Evolutionary conservation across 2,329 filamentous ascomycete species (phyloP).

Genomic region (Pseudogymnoascus sp.): DNA sequence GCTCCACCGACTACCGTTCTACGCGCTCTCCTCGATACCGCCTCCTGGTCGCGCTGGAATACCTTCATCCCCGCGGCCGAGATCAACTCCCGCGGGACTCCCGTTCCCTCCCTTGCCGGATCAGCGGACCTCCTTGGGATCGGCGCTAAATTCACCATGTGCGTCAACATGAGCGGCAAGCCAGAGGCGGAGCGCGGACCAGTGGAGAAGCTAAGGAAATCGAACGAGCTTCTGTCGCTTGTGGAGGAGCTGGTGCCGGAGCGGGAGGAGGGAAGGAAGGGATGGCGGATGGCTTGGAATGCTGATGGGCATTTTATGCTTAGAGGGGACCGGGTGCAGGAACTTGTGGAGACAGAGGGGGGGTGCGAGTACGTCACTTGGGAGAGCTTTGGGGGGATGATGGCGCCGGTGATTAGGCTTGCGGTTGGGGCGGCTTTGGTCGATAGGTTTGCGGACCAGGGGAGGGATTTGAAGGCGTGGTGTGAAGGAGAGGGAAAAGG

Average conservation of each 20-base stretch:
- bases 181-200: constrained; percentile 8
- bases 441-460: constrained; percentile 32
- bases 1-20: constrained; percentile 14
- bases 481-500: constrained; percentile 15
- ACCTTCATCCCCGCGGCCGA: constrained; percentile 55
- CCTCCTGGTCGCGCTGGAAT: constrained; percentile 26
- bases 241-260: not conserved
- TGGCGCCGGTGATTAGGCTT: constrained; percentile 30
- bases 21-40: constrained; percentile 17
- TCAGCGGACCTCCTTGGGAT: constrained; percentile 14
- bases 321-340: constrained; percentile 35
- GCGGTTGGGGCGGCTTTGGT: constrained; percentile 28
- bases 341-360: constrained; percentile 35
- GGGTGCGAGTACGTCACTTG: constrained; percentile 35
- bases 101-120: not conserved
- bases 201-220: constrained; percentile 7
- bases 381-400: constrained; percentile 38
- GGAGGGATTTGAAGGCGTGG: constrained; percentile 31
- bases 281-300: constrained; percentile 35
- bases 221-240: not conserved
- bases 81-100: constrained; percentile 39
- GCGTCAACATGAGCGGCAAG: constrained; percentile 19
- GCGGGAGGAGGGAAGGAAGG: constrained; percentile 24
- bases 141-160: constrained; percentile 14
- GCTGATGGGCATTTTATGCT: constrained; percentile 28